phyloP scores from a whole-genome alignment of 164 flowering plant genomes.

The Vitis cinerea region DNA sequence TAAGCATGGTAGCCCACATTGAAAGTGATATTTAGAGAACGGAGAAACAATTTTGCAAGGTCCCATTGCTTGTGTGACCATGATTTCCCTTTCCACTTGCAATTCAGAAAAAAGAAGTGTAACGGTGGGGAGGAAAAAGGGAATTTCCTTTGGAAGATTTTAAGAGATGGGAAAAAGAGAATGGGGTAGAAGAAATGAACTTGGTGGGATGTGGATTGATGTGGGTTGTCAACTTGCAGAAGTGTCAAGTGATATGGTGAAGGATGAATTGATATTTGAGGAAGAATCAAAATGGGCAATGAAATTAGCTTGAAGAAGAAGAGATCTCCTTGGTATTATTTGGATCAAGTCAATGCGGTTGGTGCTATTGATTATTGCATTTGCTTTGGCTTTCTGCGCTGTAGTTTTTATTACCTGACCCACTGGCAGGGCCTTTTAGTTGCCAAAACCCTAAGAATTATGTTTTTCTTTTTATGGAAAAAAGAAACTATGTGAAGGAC shows the following conservation, averaged over 20 bases:
- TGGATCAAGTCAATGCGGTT: slow-evolving; percentile 13
- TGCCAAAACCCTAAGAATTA: no score
- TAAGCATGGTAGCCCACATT: slow-evolving; percentile 8
- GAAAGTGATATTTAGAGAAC: slow-evolving; percentile 1
- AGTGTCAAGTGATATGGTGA: background rate
- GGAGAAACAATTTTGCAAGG: background rate
- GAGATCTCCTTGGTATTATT: background rate
- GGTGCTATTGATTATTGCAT: slow-evolving; percentile 10
- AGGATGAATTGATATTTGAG: background rate
- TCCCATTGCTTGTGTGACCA: background rate
- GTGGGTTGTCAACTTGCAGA: background rate
- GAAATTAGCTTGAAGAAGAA: slow-evolving; percentile 7
- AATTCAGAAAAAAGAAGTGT: background rate
- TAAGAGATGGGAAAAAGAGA: background rate
- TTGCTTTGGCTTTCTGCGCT: background rate
- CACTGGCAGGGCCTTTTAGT: no score
- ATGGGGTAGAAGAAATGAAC: background rate
- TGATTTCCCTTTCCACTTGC: slow-evolving; percentile 1
- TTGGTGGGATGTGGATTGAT: slow-evolving; percentile 5
- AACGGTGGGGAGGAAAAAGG: background rate
- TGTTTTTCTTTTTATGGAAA: background rate
- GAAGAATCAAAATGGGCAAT: background rate
- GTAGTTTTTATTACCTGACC: no score
- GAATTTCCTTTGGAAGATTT: background rate
- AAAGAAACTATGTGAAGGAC: background rate